Evolutionary conservation across 2,329 filamentous ascomycete genomes (phyloP), one percentile per base, ranked within the genome.

Genomic region (Fusarium coicis): DNA sequence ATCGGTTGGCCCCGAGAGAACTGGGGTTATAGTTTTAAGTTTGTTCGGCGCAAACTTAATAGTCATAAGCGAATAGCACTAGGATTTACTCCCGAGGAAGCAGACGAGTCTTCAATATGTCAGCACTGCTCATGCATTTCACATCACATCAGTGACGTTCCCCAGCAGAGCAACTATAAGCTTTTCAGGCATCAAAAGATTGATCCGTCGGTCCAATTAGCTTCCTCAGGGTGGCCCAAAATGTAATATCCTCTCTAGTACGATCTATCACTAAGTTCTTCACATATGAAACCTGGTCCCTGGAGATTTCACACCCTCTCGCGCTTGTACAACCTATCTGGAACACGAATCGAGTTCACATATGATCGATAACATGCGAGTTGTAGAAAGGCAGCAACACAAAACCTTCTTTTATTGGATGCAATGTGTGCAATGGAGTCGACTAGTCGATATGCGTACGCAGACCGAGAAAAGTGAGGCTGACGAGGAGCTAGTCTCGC

Each of bases 391-490:
- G 44, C 54, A 71, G 23, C 44, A n/a, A 11, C 12, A 21, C 47
- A 44, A 43, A 8, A 47, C 12, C 8, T 28, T 28, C 15, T 47
- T 72, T 74, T 37, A 68, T 74, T 64, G 55, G 67, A 10, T 46
- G 32, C 21, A 21, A 32, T 28, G 32, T 47, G 15, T 7, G 16
- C 39, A 37, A 28, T 21, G 16, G n/a, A 15, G 32, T 52, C 44
- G 49, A 56, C 49, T 57, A 40, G 53, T 53, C 36, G 42, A 37
- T 32, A 60, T 42, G 46, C 28, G 37, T 44, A 23, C 16, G 32
- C 23, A 43, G 53, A 34, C 11, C 11, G 18, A 39, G 36, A 54
- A 70, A 69, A 73, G 57, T 68, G 67, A 72, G 70, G 71, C 71
- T 65, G 36, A 58, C 70, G 43, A 63, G n/a, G 55, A 63, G 28